Percentiles rank a stretch among this genome's conserved stretches.
Evolutionary conservation across 805 yeast species (phyloP).

Genomic region (Limtongia smithiae): DNA sequence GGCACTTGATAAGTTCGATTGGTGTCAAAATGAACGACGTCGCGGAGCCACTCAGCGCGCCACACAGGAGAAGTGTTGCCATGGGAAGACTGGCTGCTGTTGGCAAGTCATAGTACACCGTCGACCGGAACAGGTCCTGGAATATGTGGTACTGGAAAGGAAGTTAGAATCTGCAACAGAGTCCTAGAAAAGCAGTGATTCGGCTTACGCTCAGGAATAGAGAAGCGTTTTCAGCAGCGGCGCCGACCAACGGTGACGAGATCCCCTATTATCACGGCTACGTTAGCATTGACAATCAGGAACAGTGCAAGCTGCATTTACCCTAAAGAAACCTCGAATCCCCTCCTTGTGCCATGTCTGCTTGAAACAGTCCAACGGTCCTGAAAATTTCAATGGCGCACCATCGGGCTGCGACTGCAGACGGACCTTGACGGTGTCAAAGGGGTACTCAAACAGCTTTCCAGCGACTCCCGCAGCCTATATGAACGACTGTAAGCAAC

Average conservation of each 20-base stretch:
- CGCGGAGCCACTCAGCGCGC: conserved; percentile 76
- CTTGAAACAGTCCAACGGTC: conserved; percentile 63
- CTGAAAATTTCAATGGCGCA: conserved; percentile 46
- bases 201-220: conserved; percentile 50
- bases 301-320: too few relatives aligned
- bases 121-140: conserved; percentile 1
- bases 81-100: conserved; percentile 37
- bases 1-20: conserved; percentile 85
- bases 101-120: conserved; percentile 1
- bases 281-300: too few relatives aligned
- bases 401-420: conserved; percentile 69
- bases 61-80: conserved; percentile 55
- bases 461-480: conserved; percentile 72
- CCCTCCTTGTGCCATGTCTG: conserved; percentile 70
- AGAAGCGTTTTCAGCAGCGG: conserved; percentile 83
- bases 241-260: conserved; percentile 79
- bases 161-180: too few relatives aligned
- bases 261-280: too few relatives aligned
- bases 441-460: conserved; percentile 83
- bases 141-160: conserved; percentile 8
- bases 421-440: conserved; percentile 88
- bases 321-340: conserved; percentile 68
- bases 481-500: not conserved
- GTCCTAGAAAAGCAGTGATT: too few relatives aligned
- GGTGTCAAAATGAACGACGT: conserved; percentile 87